Conservation (phyloP, 2,329 filamentous ascomycete species). For the Epichloe scottii region DNA sequence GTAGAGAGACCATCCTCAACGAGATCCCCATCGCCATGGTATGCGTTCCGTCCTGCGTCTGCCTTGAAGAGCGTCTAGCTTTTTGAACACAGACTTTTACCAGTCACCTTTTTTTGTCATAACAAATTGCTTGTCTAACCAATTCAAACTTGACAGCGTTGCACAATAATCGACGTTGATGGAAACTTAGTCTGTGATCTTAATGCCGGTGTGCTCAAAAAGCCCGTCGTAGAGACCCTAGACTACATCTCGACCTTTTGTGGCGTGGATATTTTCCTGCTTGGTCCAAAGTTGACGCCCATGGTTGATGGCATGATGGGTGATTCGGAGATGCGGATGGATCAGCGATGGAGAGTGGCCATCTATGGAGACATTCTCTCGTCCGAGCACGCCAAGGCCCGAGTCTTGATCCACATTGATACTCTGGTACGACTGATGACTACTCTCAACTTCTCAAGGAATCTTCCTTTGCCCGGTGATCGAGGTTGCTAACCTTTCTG, state of each 20-base stretch:
- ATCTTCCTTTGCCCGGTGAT: not conserved
- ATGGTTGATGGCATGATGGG: slow-evolving; percentile 64
- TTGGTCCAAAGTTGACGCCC: slow-evolving; percentile 77
- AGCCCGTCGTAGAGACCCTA: slow-evolving; percentile 68
- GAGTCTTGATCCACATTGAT: slow-evolving; percentile 94
- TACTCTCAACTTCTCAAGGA: not conserved
- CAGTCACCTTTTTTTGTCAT: not conserved
- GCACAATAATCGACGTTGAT: slow-evolving; percentile 86
- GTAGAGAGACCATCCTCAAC: slow-evolving; percentile 78
- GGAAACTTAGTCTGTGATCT: slow-evolving; percentile 76
- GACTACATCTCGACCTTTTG: slow-evolving; percentile 80
- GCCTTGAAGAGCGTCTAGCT: not conserved
- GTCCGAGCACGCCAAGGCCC: slow-evolving; percentile 91
- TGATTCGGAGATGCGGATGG: slow-evolving; percentile 70
- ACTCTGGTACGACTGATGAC: slow-evolving; percentile 53
- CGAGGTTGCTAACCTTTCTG: not conserved
- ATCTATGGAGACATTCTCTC: slow-evolving; percentile 95
- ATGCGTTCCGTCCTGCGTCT: slow-evolving; percentile 26
- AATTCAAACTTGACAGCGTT: slow-evolving; percentile 39
- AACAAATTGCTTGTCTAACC: not conserved
- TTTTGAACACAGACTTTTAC: not conserved
- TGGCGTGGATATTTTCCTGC: slow-evolving; percentile 90
- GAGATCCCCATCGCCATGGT: slow-evolving; percentile 88
- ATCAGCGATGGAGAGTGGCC: slow-evolving; percentile 81
- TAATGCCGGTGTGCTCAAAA: slow-evolving; percentile 53